phyloP scores from a whole-genome alignment of 495 filamentous ascomycete genomes.

The Penicillium ucsense region DNA sequence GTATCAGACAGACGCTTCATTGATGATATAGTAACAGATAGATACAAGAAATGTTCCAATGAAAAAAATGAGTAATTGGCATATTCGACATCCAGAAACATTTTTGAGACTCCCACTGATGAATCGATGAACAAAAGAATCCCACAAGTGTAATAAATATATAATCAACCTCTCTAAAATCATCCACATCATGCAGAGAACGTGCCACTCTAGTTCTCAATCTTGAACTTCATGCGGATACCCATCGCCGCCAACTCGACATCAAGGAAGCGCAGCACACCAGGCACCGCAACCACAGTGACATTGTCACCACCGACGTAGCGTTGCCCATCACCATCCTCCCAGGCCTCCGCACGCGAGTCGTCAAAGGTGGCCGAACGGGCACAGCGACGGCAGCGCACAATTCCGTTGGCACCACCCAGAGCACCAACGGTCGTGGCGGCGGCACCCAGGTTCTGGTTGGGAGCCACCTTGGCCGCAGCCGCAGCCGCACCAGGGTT shows the following conservation, averaged over 20 bases:
- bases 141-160: too few species aligned
- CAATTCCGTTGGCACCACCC: conserved; percentile 50
- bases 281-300: conserved; percentile 83
- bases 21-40: conserved; percentile 8
- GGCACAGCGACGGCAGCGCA: conserved; percentile 81
- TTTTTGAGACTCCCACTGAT: too few species aligned
- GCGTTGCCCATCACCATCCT: conserved; percentile 71
- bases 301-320: conserved; percentile 86
- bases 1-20: conserved; percentile 17
- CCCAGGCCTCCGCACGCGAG: conserved; percentile 69
- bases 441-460: conserved; percentile 14
- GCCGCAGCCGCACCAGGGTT: conserved; percentile 24
- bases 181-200: conserved; percentile 6
- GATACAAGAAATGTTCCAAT: too few species aligned
- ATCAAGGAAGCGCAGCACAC: conserved; percentile 85
- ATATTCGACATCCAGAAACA: too few species aligned
- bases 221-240: conserved; percentile 78
- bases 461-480: conserved; percentile 24
- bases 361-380: conserved; percentile 52
- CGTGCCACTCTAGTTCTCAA: conserved; percentile 36
- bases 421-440: conserved; percentile 12
- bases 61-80: too few species aligned
- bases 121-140: too few species aligned
- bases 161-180: too few species aligned
- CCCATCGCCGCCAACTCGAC: conserved; percentile 94